Conservation (phyloP, 1,139 yeast genomes). For the Dujonia santamariae region DNA sequence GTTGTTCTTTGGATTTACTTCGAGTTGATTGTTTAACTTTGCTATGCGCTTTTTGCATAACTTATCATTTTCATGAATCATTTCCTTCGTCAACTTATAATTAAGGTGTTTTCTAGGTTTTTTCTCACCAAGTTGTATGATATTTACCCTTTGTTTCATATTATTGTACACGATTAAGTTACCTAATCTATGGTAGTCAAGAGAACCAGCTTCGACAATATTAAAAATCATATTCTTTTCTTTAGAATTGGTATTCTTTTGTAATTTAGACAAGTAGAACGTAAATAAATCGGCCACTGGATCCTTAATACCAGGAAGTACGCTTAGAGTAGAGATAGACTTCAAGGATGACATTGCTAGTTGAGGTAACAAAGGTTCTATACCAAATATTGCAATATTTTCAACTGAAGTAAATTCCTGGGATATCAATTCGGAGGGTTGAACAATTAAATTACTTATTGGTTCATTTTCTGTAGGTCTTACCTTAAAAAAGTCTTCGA, state of each 20-base stretch:
- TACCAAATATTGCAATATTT: conserved; percentile 21
- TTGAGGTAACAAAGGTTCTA: conserved; percentile 23
- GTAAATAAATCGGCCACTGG: conserved; percentile 23
- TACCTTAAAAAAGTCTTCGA: too few species aligned
- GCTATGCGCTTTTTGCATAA: too few species aligned
- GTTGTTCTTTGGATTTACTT: too few species aligned
- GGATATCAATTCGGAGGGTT: conserved; percentile 2
- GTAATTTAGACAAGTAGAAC: conserved; percentile 14
- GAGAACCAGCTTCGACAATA: conserved; percentile 15
- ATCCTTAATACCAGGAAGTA: conserved; percentile 25
- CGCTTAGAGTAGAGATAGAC: conserved; percentile 12
- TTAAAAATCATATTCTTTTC: conserved; percentile 10
- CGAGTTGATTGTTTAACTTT: too few species aligned
- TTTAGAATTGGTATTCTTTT: conserved; percentile 9
- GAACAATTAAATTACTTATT: conserved; percentile 7
- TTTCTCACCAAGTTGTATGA: too few species aligned
- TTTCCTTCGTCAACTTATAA: too few species aligned
- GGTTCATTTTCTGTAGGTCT: not conserved
- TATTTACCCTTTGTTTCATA: too few species aligned
- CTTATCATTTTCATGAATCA: too few species aligned
- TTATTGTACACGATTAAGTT: conserved; percentile 17
- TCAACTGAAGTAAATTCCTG: conserved; percentile 5
- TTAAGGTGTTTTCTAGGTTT: too few species aligned
- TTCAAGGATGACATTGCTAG: conserved; percentile 14
- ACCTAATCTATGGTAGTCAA: conserved; percentile 14